Conservation (phyloP, 306 rosid genomes). For the Carpinus viminea region DNA sequence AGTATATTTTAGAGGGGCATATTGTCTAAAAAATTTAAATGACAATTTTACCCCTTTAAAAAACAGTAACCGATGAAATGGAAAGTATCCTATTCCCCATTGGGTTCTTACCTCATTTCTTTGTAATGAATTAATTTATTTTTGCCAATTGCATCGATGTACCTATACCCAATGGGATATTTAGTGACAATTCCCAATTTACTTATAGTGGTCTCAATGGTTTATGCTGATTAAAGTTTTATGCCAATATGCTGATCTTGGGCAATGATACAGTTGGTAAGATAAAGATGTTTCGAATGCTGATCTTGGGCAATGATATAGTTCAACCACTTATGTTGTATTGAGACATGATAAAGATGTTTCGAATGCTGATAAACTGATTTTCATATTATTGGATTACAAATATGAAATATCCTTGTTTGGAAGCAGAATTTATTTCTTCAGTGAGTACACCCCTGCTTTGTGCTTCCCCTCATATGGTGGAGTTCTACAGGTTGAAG, state of each 20-base stretch:
- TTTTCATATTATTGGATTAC: neutral
- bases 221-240: neutral
- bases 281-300: too few relatives aligned
- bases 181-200: too few relatives aligned
- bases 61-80: too few relatives aligned
- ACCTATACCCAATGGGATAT: too few relatives aligned
- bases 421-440: neutral
- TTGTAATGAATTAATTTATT: neutral
- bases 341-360: too few relatives aligned
- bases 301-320: neutral
- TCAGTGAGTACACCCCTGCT: neutral
- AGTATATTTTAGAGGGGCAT: too few relatives aligned
- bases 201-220: too few relatives aligned
- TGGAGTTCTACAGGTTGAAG: conserved; percentile 29
- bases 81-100: too few relatives aligned
- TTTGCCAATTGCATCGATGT: too few relatives aligned
- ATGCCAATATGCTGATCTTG: neutral
- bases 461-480: neutral
- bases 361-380: neutral
- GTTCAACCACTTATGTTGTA: neutral
- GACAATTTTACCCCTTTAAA: too few relatives aligned
- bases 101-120: neutral
- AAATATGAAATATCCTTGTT: neutral
- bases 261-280: neutral
- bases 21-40: too few relatives aligned